Percentiles rank a stretch among this genome's conserved stretches.
Evolutionary conservation across 1,284 basidiomycete species (phyloP).

Genomic region (Serendipita sp.): DNA sequence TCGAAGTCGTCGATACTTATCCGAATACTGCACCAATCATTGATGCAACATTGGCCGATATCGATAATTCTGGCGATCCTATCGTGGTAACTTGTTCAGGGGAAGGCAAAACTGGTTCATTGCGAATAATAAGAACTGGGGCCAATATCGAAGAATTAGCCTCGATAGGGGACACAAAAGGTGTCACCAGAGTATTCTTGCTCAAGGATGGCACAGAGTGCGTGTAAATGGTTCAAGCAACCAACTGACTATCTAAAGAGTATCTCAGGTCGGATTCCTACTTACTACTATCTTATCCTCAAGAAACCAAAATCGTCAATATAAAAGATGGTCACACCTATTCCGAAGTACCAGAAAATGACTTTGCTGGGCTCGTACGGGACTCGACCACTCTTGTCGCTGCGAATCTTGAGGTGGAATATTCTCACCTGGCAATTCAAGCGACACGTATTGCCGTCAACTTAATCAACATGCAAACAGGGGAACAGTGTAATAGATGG

Average conservation of each 20-base stretch:
- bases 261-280: conserved; percentile 33
- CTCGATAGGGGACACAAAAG: conserved; percentile 41
- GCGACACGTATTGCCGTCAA: conserved; percentile 45
- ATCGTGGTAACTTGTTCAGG: conserved; percentile 87
- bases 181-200: conserved; percentile 52
- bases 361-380: conserved; percentile 30
- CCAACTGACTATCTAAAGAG: not conserved
- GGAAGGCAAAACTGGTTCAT: conserved; percentile 61
- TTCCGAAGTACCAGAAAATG: conserved; percentile 22
- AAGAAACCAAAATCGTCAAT: not conserved
- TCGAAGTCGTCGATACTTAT: conserved; percentile 49
- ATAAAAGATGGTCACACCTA: not conserved
- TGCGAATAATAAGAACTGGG: conserved; percentile 75
- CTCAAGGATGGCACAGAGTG: conserved; percentile 24
- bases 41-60: conserved; percentile 69
- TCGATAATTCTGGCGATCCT: conserved; percentile 58
- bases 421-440: conserved; percentile 48
- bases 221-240: not conserved
- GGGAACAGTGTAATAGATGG: conserved; percentile 15
- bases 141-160: conserved; percentile 67
- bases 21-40: conserved; percentile 80
- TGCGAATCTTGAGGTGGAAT: conserved; percentile 35
- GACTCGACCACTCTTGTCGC: conserved; percentile 50
- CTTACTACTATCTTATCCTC: conserved; percentile 38
- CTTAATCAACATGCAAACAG: conserved; percentile 33